Percentiles rank a stretch among this genome's conserved stretches.
Evolutionary conservation across 441 rosid species (phyloP).

Genomic region (Mallotus japonicus): DNA sequence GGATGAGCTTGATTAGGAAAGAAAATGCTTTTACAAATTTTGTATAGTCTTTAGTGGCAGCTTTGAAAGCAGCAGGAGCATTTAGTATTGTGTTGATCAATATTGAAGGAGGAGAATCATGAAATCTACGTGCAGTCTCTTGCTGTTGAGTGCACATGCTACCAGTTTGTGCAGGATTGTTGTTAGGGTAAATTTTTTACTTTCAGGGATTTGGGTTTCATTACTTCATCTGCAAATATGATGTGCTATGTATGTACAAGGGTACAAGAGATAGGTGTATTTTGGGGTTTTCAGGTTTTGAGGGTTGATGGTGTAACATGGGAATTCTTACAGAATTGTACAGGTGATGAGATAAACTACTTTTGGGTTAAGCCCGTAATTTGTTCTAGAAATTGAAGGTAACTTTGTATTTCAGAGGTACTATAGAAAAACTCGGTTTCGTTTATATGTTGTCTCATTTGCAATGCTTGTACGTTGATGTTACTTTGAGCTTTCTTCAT

Average conservation of each 20-base stretch:
- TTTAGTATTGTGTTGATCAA: slow-evolving; percentile 18
- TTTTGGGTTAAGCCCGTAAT: slow-evolving; percentile 17
- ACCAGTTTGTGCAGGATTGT: slow-evolving; percentile 24
- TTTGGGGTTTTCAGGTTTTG: slow-evolving; percentile 25
- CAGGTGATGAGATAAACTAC: slow-evolving; percentile 16
- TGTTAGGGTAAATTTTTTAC: slow-evolving; percentile 19
- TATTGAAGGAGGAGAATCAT: slow-evolving; percentile 17
- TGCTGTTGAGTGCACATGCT: slow-evolving; percentile 22
- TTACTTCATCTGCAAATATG: slow-evolving; percentile 23
- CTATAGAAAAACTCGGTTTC: neutral
- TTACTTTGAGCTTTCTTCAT: neutral
- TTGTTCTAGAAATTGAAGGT: slow-evolving; percentile 13
- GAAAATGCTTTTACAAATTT: slow-evolving; percentile 33
- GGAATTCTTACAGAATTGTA: slow-evolving; percentile 33
- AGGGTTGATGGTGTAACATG: slow-evolving; percentile 31
- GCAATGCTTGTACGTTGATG: neutral
- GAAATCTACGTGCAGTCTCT: neutral
- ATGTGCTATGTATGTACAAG: slow-evolving; percentile 28
- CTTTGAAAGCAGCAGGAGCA: slow-evolving; percentile 24
- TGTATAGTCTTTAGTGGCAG: slow-evolving; percentile 32
- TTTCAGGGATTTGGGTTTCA: slow-evolving; percentile 20
- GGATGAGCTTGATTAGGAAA: slow-evolving; percentile 34
- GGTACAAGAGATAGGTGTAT: slow-evolving; percentile 7
- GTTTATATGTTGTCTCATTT: neutral
- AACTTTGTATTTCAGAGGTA: neutral